These are phyloP conservation scores for Rhodotorula sp. DNA, from an alignment of 1,284 basidiomycete genomes.

Conservation along the genomic window DNA sequence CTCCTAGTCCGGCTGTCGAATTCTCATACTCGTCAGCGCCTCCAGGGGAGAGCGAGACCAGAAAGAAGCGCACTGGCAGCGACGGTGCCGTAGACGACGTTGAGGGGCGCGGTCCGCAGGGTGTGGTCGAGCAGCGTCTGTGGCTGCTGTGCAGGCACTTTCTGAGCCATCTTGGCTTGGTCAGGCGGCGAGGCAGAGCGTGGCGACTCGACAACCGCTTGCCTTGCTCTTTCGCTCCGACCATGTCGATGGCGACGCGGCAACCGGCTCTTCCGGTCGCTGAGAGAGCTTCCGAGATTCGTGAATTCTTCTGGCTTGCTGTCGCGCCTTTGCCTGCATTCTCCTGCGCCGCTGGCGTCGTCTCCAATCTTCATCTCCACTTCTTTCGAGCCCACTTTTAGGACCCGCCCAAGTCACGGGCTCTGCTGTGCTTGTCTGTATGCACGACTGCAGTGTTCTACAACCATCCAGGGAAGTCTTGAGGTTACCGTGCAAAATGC, in stretches of 20 bases:
- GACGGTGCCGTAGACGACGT: slow-evolving; percentile 26
- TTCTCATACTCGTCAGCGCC: not conserved
- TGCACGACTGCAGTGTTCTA: too few species aligned
- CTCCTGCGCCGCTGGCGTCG: too few species aligned
- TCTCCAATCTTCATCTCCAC: too few species aligned
- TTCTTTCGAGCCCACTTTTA: too few species aligned
- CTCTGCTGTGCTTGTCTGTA: too few species aligned
- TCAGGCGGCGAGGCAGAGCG: not conserved
- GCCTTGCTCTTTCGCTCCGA: not conserved
- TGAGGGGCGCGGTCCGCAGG: slow-evolving; percentile 29
- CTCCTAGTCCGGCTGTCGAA: slow-evolving; percentile 29
- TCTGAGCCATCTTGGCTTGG: not conserved
- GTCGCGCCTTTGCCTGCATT: too few species aligned
- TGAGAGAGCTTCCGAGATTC: too few species aligned
- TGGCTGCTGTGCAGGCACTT: not conserved
- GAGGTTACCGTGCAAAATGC: too few species aligned
- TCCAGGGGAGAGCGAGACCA: not conserved
- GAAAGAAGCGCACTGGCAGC: slow-evolving; percentile 14
- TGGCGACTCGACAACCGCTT: not conserved
- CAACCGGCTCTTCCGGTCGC: too few species aligned
- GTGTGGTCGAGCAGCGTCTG: slow-evolving; percentile 35
- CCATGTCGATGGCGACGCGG: not conserved
- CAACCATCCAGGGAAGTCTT: too few species aligned
- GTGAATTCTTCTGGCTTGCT: too few species aligned
- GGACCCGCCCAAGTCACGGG: too few species aligned